These are phyloP conservation scores for Plasmodium berghei DNA, from an alignment of 169 alveolate genomes.

Conservation along the genomic window DNA sequence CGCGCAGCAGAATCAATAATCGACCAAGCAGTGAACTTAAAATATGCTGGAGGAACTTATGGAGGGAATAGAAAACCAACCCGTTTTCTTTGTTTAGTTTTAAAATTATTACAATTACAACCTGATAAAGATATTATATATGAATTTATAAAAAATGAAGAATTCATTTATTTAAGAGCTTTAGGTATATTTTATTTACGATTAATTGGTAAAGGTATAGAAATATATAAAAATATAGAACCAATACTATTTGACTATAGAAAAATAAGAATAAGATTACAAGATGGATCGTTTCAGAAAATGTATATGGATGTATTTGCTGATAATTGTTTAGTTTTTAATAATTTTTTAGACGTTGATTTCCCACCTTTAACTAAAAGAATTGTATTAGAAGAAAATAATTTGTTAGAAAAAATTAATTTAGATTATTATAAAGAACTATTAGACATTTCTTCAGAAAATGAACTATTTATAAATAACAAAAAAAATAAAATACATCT, in stretches of 20 bases:
- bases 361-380: slow-evolving; percentile 95
- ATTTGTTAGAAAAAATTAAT: slow-evolving; percentile 77
- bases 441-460: slow-evolving; percentile 35
- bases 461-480: slow-evolving; percentile 30
- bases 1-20: slow-evolving; percentile 92
- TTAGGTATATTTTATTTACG: slow-evolving; percentile 95
- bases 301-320: slow-evolving; percentile 97
- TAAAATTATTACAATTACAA: slow-evolving; percentile 96
- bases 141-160: slow-evolving; percentile 95
- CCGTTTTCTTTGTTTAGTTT: slow-evolving; percentile 95
- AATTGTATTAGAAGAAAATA: slow-evolving; percentile 89
- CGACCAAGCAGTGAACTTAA: slow-evolving; percentile 95
- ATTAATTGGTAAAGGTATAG: slow-evolving; percentile 85
- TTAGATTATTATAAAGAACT: slow-evolving; percentile 66
- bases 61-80: slow-evolving; percentile 97
- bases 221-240: slow-evolving; percentile 90
- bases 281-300: slow-evolving; percentile 90
- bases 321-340: slow-evolving; percentile 93
- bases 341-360: slow-evolving; percentile 92
- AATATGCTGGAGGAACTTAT: slow-evolving; percentile 97
- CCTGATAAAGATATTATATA: slow-evolving; percentile 95
- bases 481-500: neutral
- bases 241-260: slow-evolving; percentile 96
- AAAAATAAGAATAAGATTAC: slow-evolving; percentile 92
- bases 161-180: slow-evolving; percentile 97